These are phyloP conservation scores for Nigrospora sphaerica DNA, from an alignment of 2,329 filamentous ascomycete species.

Conservation along the genomic window DNA sequence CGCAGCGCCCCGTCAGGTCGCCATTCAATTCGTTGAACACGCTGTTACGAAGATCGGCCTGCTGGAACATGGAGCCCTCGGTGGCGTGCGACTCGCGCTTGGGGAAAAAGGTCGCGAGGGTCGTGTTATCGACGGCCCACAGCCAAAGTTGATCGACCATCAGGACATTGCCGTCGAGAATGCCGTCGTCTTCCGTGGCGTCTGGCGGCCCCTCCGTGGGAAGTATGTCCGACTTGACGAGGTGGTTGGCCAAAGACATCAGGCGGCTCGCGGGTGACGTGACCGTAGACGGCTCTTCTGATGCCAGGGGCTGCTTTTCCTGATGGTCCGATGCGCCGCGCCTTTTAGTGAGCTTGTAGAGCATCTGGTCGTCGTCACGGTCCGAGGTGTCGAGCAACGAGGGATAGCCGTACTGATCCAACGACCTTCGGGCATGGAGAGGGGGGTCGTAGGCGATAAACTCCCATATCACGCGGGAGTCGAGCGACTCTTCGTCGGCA, in stretches of 20 bases:
- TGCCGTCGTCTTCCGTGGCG: conserved; percentile 18
- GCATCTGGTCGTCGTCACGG: conserved; percentile 59
- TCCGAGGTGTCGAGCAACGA: conserved; percentile 52
- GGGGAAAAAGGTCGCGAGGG: conserved; percentile 47
- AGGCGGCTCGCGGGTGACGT: conserved; percentile 14
- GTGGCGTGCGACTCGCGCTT: conserved; percentile 45
- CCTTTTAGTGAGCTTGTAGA: conserved; percentile 57
- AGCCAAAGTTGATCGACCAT: conserved; percentile 64
- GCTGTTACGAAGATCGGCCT: conserved; percentile 55
- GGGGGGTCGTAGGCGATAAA: conserved; percentile 54
- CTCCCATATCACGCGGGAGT: conserved; percentile 56
- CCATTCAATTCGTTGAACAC: conserved; percentile 62
- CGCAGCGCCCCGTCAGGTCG: conserved; percentile 54
- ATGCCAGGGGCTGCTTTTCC: conserved; percentile 1
- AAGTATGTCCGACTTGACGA: conserved; percentile 8
- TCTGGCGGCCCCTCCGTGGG: not conserved
- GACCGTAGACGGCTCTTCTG: conserved; percentile 3
- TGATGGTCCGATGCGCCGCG: conserved; percentile 14
- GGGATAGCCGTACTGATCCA: conserved; percentile 59
- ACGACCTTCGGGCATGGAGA: conserved; percentile 52
- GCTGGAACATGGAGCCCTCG: conserved; percentile 48
- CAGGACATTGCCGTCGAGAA: conserved; percentile 50
- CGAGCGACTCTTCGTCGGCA: conserved; percentile 46
- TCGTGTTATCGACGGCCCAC: conserved; percentile 47
- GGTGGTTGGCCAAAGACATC: conserved; percentile 8